Evolutionary conservation across 345 rosid genomes (phyloP), one percentile per base, ranked within the genome.

Genomic region (Raphanus sativus): DNA sequence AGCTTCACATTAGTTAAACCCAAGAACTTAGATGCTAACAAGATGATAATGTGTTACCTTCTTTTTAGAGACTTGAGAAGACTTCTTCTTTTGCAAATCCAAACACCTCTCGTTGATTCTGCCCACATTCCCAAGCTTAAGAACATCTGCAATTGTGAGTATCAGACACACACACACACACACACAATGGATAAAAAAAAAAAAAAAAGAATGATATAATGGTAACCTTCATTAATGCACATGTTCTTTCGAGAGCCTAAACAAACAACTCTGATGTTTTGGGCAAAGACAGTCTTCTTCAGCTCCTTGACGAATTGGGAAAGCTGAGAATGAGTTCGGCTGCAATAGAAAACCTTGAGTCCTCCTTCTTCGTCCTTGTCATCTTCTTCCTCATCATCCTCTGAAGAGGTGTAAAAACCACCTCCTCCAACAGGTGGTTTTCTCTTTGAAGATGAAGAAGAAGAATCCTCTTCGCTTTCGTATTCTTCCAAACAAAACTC

Each of bases 291-390:
- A 70, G 97, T 94, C 84, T 89, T 94, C 29, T 85, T 86, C 67
- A 94, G 81, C 85, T 94, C 97, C 81, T 86, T 87, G 55, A 94
- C 71, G 59, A 94, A 94, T 78, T 94, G 97, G 0, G 95, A 88
- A 62, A 94, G 97, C 83, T 94, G 97, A 4, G 98, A 92, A 84
- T 92, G 97, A 2, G 97, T 94, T 77, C 97, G 84, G 77, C 98
- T 94, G 75, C 98, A 92, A 67, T 92, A 92, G 82, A 84, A 94
- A 62, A 94, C 83, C 86, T 86, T 89, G 77, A 83, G 66, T 9
- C 68, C 84, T 4, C 8, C 55, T 63, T 69, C 80, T 71, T 84
- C 81, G 69, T 83, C 82, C 11, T 75, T 77, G 10, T 79, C 84
- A 61, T 86, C 98, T 52, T 84, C 98, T 59, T 87, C 90, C 1